Conservation (phyloP, 495 filamentous ascomycete genomes). For the Terfezia claveryi region DNA sequence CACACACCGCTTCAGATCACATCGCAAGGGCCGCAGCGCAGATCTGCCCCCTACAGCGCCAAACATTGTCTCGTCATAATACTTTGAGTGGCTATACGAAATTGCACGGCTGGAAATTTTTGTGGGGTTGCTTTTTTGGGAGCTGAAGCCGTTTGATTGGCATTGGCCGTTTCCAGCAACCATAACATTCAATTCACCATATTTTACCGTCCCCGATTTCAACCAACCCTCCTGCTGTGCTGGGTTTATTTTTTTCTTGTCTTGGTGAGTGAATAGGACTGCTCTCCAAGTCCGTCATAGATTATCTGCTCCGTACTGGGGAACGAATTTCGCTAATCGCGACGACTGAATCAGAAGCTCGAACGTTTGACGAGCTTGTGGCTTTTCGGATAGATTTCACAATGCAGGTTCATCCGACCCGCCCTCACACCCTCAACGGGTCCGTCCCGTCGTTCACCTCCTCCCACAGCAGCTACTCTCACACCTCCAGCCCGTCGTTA, state of each 20-base stretch:
- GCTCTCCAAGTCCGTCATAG: background rate
- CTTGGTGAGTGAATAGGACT: background rate
- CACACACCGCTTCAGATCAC: no score
- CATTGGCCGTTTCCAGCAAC: no score
- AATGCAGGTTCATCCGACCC: background rate
- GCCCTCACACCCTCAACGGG: background rate
- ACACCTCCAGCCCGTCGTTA: background rate
- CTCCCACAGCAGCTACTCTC: background rate
- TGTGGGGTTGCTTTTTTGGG: no score
- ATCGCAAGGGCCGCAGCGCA: no score
- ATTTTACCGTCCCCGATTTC: no score
- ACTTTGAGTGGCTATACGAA: no score
- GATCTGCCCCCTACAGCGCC: no score
- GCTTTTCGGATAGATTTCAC: background rate
- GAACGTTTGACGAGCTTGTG: no score
- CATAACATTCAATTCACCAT: no score
- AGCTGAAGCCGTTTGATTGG: no score
- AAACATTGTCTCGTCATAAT: no score
- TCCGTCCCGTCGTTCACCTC: background rate
- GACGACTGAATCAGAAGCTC: background rate
- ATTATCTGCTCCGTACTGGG: background rate
- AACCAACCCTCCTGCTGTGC: background rate
- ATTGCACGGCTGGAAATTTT: no score
- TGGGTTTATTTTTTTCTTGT: background rate
- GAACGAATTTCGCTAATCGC: background rate